Evolutionary conservation across 1,284 basidiomycete species (phyloP), one percentile per base, ranked within the genome.

Genomic region (Baeospora myosura): DNA sequence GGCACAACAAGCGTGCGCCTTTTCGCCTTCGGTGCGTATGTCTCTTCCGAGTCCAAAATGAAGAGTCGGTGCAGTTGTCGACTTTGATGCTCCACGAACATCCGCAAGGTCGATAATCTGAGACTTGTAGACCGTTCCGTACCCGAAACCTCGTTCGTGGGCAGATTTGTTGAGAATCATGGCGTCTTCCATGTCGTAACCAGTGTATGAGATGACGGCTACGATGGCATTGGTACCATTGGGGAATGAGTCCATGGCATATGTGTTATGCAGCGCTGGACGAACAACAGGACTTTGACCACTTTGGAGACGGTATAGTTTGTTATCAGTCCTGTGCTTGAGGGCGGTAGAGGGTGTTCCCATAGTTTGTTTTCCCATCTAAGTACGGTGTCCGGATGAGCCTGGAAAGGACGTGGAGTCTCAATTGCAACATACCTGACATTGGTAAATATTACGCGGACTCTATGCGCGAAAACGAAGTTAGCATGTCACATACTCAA

Each of bases 331-430:
- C 48, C 96, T 77, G 56, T 92, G 88, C 54, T 78, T 76, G 22
- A 98, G 62, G 3, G 92, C 88, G 1, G 93, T 97, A 23, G 91
- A 85, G 1, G 96, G 95, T 22, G 96, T 98, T 29, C 96, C 96
- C 96, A 99, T 98, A 1, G 91, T 89, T 76, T 99, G 96, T 73
- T 99, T 99, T 65, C 92, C 93, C 96, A 99, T 99, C 84, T 98
- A 52, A 21, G 44, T n/a, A n/a, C 33, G 16, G 20, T 16, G 2
- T 20, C 14, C 29, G 43, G 31, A 26, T 41, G 18, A 48, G 41
- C 20, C 44, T 39, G 35, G 26, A 29, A 26, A 17, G n/a, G 5
- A 30, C 5, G 16, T 7, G 46, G 18, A 37, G 11, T 38, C 16
- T 43, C 4, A 24, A 26, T 32, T 32, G 33, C 30, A 8, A 53